These are phyloP conservation scores for Dothistroma septosporum DNA, from an alignment of 2,329 filamentous ascomycete species.

Conservation along the genomic window DNA sequence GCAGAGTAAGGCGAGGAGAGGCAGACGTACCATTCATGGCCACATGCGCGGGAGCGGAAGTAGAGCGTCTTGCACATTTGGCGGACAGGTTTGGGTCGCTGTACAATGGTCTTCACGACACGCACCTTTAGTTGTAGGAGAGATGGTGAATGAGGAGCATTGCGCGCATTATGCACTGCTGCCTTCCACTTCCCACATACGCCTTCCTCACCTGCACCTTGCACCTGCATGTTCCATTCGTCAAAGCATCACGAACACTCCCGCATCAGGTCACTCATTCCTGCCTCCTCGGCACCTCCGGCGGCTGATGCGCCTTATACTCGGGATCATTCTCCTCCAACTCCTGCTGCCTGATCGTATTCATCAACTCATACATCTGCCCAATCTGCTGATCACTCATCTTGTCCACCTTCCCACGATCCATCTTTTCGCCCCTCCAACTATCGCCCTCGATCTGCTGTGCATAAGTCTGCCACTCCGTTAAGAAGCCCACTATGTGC, in stretches of 20 bases:
- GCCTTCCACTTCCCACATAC: background rate
- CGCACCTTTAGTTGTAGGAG: background rate
- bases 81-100: background rate
- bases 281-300: conserved; percentile 7
- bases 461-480: conserved; percentile 93
- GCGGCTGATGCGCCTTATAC: conserved; percentile 21
- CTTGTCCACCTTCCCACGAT: conserved; percentile 78
- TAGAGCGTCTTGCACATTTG: conserved; percentile 47
- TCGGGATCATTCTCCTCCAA: conserved; percentile 44
- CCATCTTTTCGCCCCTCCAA: conserved; percentile 82
- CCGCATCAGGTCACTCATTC: background rate
- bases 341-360: conserved; percentile 62
- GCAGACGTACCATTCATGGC: conserved; percentile 42
- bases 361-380: conserved; percentile 92
- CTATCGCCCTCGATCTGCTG: conserved; percentile 83
- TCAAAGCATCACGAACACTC: background rate
- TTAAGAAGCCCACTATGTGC: conserved; percentile 91
- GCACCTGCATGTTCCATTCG: background rate
- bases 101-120: background rate
- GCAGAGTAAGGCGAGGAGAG: too few relatives aligned
- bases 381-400: conserved; percentile 95
- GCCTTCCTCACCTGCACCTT: background rate
- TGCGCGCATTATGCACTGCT: background rate
- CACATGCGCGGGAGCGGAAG: conserved; percentile 45
- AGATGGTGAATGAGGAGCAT: background rate